Evolutionary conservation across 2,329 filamentous ascomycete species (phyloP), one percentile per base, ranked within the genome.

Genomic region (Dichotomopilus funicola): DNA sequence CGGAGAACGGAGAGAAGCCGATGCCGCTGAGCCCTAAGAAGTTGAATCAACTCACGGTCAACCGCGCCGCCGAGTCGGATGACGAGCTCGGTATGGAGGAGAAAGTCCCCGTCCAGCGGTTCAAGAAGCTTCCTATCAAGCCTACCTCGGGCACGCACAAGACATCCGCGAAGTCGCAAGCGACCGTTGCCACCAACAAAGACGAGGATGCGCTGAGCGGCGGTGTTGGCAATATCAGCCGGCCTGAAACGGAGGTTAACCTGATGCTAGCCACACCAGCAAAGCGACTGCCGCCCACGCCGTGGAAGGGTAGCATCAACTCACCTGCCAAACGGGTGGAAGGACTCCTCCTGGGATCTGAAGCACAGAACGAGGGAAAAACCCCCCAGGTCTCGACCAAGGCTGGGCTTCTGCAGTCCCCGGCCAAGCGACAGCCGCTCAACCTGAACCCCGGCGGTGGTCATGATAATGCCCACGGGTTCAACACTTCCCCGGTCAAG

Each of bases 1-100:
- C 71, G 57, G 67, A 72, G 54, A 67, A 70, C 54, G 56, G 61
- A 7, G 61, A 66, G 44, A 66, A 64, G 61, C 59, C 66, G 60
- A 75, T 75, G 54, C 81, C 82, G 37, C 71, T 86, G 52, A 85
- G 81, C 70, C 82, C 81, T 71, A 85, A 80, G 73, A 86, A 86
- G 74, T 76, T 81, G 62, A 81, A 80, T 42, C 80, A 84, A 70
- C 72, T 85, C 62, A 72, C 75, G 73, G 58, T 73, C 65, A 64
- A 69, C 57, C 78, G 79, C 51, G 64, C 19, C 19, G 19, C 66
- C 34, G 72, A 73, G 35, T 83, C 81, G 11, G 82, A 85, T 50
- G 82, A 86, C 64, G 81, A 85, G 66, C 75, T 85, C 38, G 78
- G 78, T 34, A 74, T 72, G 8, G 73, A 71, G 43, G 78, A 80